A percentile compares a stretch with the other conserved stretches of the same genome.
phyloP scores from a whole-genome alignment of 805 yeast species.

The Metschnikowia arizonensis region DNA sequence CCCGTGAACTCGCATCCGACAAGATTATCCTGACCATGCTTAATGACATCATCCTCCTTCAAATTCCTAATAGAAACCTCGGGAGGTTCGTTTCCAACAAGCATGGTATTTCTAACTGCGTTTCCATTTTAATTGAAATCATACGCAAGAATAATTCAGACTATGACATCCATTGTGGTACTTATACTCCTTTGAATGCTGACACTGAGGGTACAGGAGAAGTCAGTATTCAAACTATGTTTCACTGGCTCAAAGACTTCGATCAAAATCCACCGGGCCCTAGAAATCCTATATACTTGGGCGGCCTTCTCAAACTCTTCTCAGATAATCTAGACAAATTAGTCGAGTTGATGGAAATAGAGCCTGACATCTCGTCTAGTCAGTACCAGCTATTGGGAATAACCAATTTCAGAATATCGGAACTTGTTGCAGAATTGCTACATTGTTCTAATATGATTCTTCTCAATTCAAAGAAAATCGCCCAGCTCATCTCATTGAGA shows the following conservation, averaged over 20 bases:
- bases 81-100: conserved; percentile 47
- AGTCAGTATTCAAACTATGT: conserved; percentile 40
- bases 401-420: conserved; percentile 86
- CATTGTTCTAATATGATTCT: conserved; percentile 98
- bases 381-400: conserved; percentile 65
- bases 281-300: conserved; percentile 89
- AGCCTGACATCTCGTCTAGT: conserved; percentile 22
- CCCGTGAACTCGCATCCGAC: conserved; percentile 83
- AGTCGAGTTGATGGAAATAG: conserved; percentile 46
- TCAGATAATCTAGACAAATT: conserved; percentile 70
- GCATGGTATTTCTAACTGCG: conserved; percentile 88
- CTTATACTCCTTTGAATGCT: conserved; percentile 58
- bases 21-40: conserved; percentile 64
- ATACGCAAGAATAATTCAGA: conserved; percentile 95
- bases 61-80: conserved; percentile 1
- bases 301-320: conserved; percentile 75
- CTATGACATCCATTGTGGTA: conserved; percentile 84
- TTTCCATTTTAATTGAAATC: conserved; percentile 88
- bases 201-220: conserved; percentile 30
- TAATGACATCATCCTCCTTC: conserved; percentile 58
- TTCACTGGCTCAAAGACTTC: conserved; percentile 42
- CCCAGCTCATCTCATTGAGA: conserved; percentile 61
- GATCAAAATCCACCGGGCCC: conserved; percentile 91
- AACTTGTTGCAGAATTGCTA: conserved; percentile 85
- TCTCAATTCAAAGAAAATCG: conserved; percentile 72